Evolutionary conservation across 139 green algal species (phyloP).

Genomic region (Eudorina sp.): DNA sequence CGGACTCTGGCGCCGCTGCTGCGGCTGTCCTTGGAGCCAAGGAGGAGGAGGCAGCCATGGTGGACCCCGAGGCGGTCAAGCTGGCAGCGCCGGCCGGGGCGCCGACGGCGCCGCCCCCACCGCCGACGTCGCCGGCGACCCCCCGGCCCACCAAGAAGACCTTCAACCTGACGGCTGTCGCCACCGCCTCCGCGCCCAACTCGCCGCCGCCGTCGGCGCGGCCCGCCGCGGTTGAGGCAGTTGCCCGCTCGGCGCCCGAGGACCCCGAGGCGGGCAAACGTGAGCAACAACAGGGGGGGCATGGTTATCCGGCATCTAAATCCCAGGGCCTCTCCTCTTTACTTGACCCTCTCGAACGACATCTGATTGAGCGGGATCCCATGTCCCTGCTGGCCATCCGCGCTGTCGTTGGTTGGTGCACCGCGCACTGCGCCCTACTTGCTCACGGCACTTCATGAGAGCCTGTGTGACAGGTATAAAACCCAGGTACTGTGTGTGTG

Average conservation of each 20-base stretch:
- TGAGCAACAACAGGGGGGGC: too few species aligned
- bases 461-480: too few species aligned
- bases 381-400: too few species aligned
- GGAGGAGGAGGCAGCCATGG: not conserved
- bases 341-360: too few species aligned
- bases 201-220: not conserved
- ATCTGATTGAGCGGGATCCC: too few species aligned
- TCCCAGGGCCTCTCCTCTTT: too few species aligned
- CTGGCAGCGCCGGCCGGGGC: not conserved
- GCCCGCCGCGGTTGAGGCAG: not conserved
- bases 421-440: too few species aligned
- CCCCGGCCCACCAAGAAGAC: not conserved
- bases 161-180: not conserved
- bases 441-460: too few species aligned
- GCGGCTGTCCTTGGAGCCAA: not conserved
- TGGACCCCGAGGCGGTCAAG: not conserved
- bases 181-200: not conserved
- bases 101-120: not conserved
- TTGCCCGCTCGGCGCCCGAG: not conserved
- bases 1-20: not conserved
- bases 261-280: not conserved
- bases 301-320: too few species aligned
- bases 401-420: too few species aligned
- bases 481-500: too few species aligned
- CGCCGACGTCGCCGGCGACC: not conserved